phyloP scores from a whole-genome alignment of 2,329 filamentous ascomycete species.

The Epichloe sp. region DNA sequence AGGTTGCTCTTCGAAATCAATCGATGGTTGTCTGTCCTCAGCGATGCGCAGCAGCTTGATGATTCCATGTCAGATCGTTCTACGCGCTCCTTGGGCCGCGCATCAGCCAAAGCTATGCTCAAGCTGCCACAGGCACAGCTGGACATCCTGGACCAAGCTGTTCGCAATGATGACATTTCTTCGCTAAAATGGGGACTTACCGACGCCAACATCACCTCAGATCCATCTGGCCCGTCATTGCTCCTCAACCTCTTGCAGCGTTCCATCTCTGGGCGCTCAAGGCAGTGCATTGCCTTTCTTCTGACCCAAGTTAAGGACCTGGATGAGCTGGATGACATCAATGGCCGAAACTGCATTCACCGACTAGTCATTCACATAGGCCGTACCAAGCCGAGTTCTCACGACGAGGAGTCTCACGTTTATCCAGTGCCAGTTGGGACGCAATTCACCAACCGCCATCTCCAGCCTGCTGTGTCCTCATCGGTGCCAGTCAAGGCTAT shows the following conservation, averaged over 20 bases:
- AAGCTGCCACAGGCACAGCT: slow-evolving; percentile 56
- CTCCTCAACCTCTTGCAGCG: slow-evolving; percentile 70
- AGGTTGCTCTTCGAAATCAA: slow-evolving; percentile 55
- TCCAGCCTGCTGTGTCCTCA: slow-evolving; percentile 65
- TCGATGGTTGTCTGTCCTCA: slow-evolving; percentile 76
- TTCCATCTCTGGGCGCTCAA: slow-evolving; percentile 57
- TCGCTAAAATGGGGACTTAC: slow-evolving; percentile 43
- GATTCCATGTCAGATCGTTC: slow-evolving; percentile 65
- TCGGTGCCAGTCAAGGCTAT: slow-evolving; percentile 44
- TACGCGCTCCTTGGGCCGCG: slow-evolving; percentile 61
- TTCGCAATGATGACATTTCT: slow-evolving; percentile 52
- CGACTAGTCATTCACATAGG: slow-evolving; percentile 86
- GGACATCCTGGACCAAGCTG: slow-evolving; percentile 59
- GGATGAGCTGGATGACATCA: slow-evolving; percentile 83
- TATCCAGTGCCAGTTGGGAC: slow-evolving; percentile 34
- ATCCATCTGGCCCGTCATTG: slow-evolving; percentile 43
- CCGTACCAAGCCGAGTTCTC: slow-evolving; percentile 45
- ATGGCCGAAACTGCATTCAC: slow-evolving; percentile 86
- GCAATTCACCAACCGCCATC: slow-evolving; percentile 55
- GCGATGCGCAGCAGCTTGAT: slow-evolving; percentile 63
- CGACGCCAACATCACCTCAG: slow-evolving; percentile 35
- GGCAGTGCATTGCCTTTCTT: slow-evolving; percentile 56
- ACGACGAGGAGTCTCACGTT: slow-evolving; percentile 39
- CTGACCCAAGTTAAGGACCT: slow-evolving; percentile 56
- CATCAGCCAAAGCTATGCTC: slow-evolving; percentile 61